Conservation (phyloP, 2,329 filamentous ascomycete genomes). For the Zasmidium angulare region DNA sequence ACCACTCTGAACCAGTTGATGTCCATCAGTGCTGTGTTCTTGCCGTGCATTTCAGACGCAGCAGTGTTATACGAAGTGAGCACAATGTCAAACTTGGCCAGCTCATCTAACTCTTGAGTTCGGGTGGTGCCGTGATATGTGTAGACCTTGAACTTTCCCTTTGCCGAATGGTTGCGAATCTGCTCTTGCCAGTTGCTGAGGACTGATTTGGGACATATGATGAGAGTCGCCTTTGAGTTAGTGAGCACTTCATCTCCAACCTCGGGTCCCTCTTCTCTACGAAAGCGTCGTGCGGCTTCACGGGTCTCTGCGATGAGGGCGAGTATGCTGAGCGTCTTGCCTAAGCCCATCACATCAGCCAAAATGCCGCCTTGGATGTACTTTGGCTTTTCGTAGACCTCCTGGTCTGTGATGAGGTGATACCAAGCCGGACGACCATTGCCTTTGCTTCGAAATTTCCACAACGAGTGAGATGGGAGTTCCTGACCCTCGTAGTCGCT, state of each 20-base stretch:
- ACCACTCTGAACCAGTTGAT: slow-evolving; percentile 93
- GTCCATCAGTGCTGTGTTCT: slow-evolving; percentile 67
- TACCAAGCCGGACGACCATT: slow-evolving; percentile 65
- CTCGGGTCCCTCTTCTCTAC: slow-evolving; percentile 49
- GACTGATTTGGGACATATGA: slow-evolving; percentile 87
- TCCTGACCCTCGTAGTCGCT: slow-evolving; percentile 57
- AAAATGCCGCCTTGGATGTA: slow-evolving; percentile 47
- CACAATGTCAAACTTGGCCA: slow-evolving; percentile 76
- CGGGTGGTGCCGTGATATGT: slow-evolving; percentile 84
- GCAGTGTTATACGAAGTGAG: slow-evolving; percentile 92
- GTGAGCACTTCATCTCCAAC: slow-evolving; percentile 44
- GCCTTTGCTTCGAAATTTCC: slow-evolving; percentile 62
- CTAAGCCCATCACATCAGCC: slow-evolving; percentile 54
- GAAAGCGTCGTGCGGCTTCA: slow-evolving; percentile 64
- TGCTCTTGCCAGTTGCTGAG: slow-evolving; percentile 95
- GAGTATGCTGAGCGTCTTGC: slow-evolving; percentile 70
- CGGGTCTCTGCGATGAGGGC: slow-evolving; percentile 71
- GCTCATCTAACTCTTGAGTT: slow-evolving; percentile 64
- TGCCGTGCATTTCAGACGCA: slow-evolving; percentile 61
- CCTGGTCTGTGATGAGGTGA: slow-evolving; percentile 81
- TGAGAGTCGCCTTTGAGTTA: slow-evolving; percentile 77
- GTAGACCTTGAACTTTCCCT: slow-evolving; percentile 66
- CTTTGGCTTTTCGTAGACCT: slow-evolving; percentile 38
- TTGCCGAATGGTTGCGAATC: slow-evolving; percentile 75
- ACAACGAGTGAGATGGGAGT: slow-evolving; percentile 65